These are phyloP conservation scores for Citrullus amarus DNA, from an alignment of 306 rosid species.

Conservation along the genomic window DNA sequence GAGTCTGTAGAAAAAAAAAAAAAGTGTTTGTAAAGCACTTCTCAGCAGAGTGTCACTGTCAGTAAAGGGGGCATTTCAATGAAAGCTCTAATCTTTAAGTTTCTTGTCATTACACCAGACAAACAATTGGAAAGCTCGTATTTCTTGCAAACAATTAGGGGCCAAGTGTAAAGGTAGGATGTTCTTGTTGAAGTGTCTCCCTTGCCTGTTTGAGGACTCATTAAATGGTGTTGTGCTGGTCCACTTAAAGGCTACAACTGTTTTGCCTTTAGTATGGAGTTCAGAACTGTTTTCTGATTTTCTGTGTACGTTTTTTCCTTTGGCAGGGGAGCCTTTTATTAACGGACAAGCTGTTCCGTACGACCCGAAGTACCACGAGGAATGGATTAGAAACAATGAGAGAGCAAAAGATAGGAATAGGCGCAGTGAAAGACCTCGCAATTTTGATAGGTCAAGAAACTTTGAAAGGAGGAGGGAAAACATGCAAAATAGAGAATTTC, in stretches of 20 bases:
- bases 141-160: background rate
- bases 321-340: conserved; percentile 91
- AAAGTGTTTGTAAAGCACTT: background rate
- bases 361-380: conserved; percentile 86
- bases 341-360: conserved; percentile 88
- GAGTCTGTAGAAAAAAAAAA: no score
- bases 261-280: background rate
- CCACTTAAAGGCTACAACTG: background rate
- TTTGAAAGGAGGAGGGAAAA: conserved; percentile 86
- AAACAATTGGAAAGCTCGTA: background rate
- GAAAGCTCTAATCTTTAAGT: background rate
- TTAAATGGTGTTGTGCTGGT: background rate
- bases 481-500: conserved; percentile 51
- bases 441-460: conserved; percentile 70
- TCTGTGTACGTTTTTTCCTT: background rate
- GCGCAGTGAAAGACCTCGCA: conserved; percentile 82
- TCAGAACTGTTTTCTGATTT: background rate
- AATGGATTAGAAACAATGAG: conserved; percentile 85
- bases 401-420: conserved; percentile 90
- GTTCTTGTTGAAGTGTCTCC: background rate
- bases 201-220: background rate
- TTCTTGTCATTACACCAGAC: background rate
- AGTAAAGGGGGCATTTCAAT: background rate
- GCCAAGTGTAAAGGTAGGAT: background rate
- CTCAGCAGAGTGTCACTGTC: background rate